These are phyloP conservation scores for Neofusicoccum parvum DNA, from an alignment of 2,329 filamentous ascomycete species.

Conservation along the genomic window DNA sequence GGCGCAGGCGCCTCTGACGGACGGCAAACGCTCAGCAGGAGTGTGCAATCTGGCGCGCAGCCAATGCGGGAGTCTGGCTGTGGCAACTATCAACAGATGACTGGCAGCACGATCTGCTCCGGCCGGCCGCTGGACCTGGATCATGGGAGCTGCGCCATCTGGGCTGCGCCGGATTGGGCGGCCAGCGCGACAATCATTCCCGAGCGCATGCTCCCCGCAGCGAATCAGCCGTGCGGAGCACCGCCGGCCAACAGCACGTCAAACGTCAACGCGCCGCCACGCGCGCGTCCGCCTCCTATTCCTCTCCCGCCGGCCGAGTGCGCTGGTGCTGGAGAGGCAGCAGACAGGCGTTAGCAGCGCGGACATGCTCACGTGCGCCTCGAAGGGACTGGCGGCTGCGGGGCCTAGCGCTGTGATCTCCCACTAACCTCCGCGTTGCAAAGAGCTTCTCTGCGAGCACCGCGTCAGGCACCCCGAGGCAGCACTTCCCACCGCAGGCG, in stretches of 20 bases:
- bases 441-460: background rate
- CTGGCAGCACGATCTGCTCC: slow-evolving; percentile 7
- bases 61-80: background rate
- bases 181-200: background rate
- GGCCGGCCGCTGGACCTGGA: slow-evolving; percentile 1
- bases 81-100: background rate
- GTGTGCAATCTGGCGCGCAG: background rate
- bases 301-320: too few species aligned
- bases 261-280: background rate
- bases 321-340: too few species aligned
- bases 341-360: background rate
- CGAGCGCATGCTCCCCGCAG: slow-evolving; percentile 5
- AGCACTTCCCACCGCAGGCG: background rate
- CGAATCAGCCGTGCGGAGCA: slow-evolving; percentile 1
- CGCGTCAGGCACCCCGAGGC: slow-evolving; percentile 7
- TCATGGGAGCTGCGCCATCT: background rate
- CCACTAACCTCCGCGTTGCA: slow-evolving; percentile 7
- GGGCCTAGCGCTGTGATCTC: slow-evolving; percentile 18
- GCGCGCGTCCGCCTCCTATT: background rate
- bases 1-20: background rate
- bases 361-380: slow-evolving; percentile 7
- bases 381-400: background rate
- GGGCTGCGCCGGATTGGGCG: background rate
- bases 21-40: background rate
- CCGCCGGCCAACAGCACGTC: background rate